Evolutionary conservation across 1,284 basidiomycete species (phyloP).

Genomic region (Heterobasidion irregulare): DNA sequence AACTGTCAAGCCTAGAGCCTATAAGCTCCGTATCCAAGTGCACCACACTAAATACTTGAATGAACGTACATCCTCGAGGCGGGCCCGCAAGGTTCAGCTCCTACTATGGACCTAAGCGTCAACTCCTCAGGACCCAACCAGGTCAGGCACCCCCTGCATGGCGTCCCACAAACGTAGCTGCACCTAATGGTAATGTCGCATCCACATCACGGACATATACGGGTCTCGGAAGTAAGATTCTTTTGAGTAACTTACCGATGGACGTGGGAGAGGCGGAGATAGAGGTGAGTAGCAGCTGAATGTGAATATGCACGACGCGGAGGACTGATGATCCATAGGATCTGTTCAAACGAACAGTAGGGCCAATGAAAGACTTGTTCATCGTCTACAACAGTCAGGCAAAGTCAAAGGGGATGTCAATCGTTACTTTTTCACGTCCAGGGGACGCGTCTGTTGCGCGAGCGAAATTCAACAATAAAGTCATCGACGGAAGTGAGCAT

Average conservation of each 20-base stretch:
- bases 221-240: conserved; percentile 54
- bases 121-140: conserved; percentile 47
- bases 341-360: conserved; percentile 66
- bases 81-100: conserved; percentile 28
- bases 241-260: conserved; percentile 57
- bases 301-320: background rate
- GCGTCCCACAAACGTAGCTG: conserved; percentile 23
- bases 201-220: conserved; percentile 16
- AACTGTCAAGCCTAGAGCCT: too few species aligned
- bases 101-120: conserved; percentile 47
- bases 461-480: conserved; percentile 62
- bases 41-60: background rate
- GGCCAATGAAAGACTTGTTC: conserved; percentile 59
- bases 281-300: conserved; percentile 36
- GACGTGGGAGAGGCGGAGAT: conserved; percentile 65
- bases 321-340: conserved; percentile 32
- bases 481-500: conserved; percentile 65
- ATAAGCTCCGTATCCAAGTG: too few species aligned
- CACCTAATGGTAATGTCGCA: conserved; percentile 14
- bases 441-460: conserved; percentile 55
- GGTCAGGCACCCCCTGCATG: conserved; percentile 52
- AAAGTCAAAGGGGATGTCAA: conserved; percentile 66
- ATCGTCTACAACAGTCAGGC: conserved; percentile 67
- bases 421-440: conserved; percentile 53
- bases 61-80: conserved; percentile 10